phyloP scores from a whole-genome alignment of 768 basidiomycete species.

The Cystobasidiopsis lactophilus region DNA sequence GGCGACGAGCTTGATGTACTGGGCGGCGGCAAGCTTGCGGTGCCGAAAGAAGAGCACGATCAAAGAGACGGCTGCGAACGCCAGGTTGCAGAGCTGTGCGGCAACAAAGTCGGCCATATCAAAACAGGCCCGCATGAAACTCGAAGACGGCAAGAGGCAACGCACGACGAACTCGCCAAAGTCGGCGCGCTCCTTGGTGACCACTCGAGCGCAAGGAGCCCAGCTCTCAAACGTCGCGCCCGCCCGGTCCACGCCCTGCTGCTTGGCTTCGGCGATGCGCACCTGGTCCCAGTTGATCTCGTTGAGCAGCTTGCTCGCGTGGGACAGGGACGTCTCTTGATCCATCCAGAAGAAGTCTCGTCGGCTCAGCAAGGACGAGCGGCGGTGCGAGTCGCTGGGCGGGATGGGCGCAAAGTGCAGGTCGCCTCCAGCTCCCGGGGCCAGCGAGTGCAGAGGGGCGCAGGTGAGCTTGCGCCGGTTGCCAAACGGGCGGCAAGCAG shows the following conservation, averaged over 20 bases:
- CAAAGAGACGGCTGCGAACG: not conserved
- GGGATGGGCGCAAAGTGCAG: not conserved
- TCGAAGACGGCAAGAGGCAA: no score
- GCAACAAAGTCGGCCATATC: not conserved
- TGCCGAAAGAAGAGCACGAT: not conserved
- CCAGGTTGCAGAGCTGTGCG: not conserved
- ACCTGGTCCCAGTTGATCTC: not conserved
- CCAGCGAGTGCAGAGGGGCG: not conserved
- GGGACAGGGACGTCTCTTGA: not conserved
- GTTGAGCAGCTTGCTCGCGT: not conserved
- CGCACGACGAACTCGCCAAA: constrained; percentile 1
- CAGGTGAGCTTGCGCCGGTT: not conserved
- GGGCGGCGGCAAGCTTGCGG: not conserved
- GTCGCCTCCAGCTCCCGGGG: not conserved
- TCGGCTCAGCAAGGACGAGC: not conserved
- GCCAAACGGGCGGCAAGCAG: not conserved
- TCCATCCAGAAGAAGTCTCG: not conserved
- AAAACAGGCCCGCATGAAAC: no score
- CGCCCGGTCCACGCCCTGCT: not conserved
- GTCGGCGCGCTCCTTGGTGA: not conserved
- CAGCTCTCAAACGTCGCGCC: not conserved
- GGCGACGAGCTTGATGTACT: not conserved
- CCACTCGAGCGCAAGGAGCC: not conserved
- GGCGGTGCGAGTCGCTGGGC: not conserved
- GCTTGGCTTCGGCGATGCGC: not conserved